Conservation (phyloP, 768 basidiomycete species). For the Chiua virens region DNA sequence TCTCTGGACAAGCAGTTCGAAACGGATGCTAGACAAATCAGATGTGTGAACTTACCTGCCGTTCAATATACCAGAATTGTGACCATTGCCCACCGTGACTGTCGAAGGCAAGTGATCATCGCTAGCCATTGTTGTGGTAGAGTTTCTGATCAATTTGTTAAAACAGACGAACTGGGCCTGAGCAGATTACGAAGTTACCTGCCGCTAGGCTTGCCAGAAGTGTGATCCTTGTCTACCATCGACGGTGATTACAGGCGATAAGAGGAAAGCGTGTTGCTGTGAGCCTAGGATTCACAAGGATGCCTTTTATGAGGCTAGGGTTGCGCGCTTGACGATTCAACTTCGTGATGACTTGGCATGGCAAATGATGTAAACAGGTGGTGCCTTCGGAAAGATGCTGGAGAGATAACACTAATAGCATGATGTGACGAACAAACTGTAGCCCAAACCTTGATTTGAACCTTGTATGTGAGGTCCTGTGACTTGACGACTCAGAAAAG, state of each 20-base stretch:
- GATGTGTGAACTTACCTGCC: background rate
- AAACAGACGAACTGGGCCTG: no score
- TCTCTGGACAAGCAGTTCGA: background rate
- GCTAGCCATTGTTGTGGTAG: no score
- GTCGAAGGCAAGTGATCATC: no score
- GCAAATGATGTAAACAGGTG: conserved; percentile 5
- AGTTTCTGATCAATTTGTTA: no score
- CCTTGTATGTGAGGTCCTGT: background rate
- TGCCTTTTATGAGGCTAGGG: conserved; percentile 19
- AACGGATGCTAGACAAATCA: background rate
- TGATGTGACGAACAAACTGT: background rate
- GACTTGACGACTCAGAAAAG: background rate
- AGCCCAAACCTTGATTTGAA: background rate
- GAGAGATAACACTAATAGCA: conserved; percentile 16
- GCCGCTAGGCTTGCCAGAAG: background rate
- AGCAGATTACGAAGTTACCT: no score
- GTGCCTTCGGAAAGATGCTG: conserved; percentile 4
- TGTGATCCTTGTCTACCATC: background rate
- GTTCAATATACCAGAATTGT: no score
- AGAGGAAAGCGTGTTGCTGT: background rate
- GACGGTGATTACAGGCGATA: no score
- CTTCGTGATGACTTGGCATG: conserved; percentile 5
- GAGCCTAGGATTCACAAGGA: background rate
- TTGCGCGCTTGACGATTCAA: background rate
- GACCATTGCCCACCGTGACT: no score